Conservation (phyloP, 1,284 basidiomycete species). For the Volvariella volvacea region DNA sequence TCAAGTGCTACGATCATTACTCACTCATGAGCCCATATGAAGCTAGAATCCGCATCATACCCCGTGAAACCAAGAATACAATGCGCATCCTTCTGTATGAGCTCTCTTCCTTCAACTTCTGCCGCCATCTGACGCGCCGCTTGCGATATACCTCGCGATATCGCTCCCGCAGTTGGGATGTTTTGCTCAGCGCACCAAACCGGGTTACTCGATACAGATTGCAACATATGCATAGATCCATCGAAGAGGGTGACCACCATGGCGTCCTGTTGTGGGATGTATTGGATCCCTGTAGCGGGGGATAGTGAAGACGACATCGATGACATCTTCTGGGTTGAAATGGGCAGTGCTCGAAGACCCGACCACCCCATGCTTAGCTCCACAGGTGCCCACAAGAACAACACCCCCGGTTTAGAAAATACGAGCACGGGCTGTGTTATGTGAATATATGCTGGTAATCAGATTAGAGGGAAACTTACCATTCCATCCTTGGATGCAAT, state of each 20-base stretch:
- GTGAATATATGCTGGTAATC: slow-evolving; percentile 24
- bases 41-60: slow-evolving; percentile 43
- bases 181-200: neutral
- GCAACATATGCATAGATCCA: slow-evolving; percentile 60
- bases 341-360: slow-evolving; percentile 32
- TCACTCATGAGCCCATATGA: slow-evolving; percentile 69
- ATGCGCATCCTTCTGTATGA: slow-evolving; percentile 47
- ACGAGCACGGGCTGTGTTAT: slow-evolving; percentile 51
- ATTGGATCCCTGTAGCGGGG: slow-evolving; percentile 50
- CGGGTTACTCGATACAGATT: slow-evolving; percentile 42
- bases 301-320: slow-evolving; percentile 52
- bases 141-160: neutral
- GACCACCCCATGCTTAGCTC: slow-evolving; percentile 31
- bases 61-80: slow-evolving; percentile 47
- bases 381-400: slow-evolving; percentile 31
- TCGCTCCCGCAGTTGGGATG: no score
- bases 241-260: slow-evolving; percentile 57
- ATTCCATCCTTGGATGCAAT: slow-evolving; percentile 29
- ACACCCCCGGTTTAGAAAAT: slow-evolving; percentile 48
- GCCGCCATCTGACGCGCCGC: neutral
- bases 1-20: slow-evolving; percentile 20
- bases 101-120: slow-evolving; percentile 33
- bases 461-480: slow-evolving; percentile 34
- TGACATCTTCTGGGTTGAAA: slow-evolving; percentile 44
- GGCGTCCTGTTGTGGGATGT: slow-evolving; percentile 39